Evolutionary conservation across 2,329 filamentous ascomycete species (phyloP).

Genomic region (Macroventuria anomochaeta): DNA sequence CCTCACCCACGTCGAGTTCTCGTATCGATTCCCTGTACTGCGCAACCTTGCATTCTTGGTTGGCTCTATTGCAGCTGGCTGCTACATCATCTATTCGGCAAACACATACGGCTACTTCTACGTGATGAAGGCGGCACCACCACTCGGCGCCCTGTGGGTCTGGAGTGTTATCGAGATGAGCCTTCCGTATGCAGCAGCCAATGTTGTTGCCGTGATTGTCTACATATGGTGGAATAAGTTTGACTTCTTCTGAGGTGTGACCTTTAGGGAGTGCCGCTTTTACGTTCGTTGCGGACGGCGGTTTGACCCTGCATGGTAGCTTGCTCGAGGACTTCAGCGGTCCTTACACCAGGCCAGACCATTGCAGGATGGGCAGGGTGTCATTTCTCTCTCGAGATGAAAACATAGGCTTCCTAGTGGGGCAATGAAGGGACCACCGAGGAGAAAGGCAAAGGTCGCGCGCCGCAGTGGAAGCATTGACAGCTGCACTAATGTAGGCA

Average conservation of each 20-base stretch:
- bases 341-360: no score
- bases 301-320: no score
- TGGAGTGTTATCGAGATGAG: slow-evolving; percentile 91
- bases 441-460: background rate
- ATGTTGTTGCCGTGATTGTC: slow-evolving; percentile 57
- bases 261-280: no score
- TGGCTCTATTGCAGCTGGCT: slow-evolving; percentile 68
- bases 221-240: slow-evolving; percentile 65
- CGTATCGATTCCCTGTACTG: slow-evolving; percentile 53
- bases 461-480: no score
- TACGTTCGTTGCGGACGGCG: no score
- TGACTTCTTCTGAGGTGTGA: slow-evolving; percentile 50
- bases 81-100: slow-evolving; percentile 80
- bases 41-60: slow-evolving; percentile 66
- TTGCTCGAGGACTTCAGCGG: no score
- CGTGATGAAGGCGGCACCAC: slow-evolving; percentile 91
- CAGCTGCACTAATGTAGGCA: background rate
- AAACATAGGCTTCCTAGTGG: no score
- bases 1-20: slow-evolving; percentile 51
- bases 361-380: no score
- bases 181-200: slow-evolving; percentile 68
- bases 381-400: no score
- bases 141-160: slow-evolving; percentile 87
- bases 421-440: background rate
- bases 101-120: slow-evolving; percentile 83